Evolutionary conservation across 2,329 filamentous ascomycete genomes (phyloP).

Genomic region (Pseudocercospora vitis): DNA sequence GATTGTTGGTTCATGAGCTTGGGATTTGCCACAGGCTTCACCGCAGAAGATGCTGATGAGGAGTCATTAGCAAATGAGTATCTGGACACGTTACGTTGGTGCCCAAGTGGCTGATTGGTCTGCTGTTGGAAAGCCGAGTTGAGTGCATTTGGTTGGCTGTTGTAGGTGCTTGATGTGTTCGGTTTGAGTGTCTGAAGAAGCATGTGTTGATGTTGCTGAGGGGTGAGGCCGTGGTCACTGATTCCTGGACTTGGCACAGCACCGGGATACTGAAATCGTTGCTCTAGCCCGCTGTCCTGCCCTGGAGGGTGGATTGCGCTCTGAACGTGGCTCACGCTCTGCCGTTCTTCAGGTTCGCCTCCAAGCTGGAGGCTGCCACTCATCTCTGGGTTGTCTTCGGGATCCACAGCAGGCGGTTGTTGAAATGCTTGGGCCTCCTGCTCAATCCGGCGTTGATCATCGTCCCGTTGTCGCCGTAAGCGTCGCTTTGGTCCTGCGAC

Average conservation of each 20-base stretch:
- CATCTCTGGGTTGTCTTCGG: conserved; percentile 72
- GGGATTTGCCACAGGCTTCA: conserved; percentile 76
- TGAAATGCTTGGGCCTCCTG: conserved; percentile 52
- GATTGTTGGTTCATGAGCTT: conserved; percentile 81
- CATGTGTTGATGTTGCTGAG: conserved; percentile 71
- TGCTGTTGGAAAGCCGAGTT: conserved; percentile 38
- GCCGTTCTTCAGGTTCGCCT: conserved; percentile 82
- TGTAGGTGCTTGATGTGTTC: conserved; percentile 44
- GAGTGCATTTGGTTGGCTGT: conserved; percentile 46
- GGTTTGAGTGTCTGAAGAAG: conserved; percentile 62
- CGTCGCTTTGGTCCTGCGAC: conserved; percentile 79
- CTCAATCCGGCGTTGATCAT: conserved; percentile 55
- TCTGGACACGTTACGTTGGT: conserved; percentile 79
- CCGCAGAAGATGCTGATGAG: conserved; percentile 58
- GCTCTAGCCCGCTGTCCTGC: conserved; percentile 34
- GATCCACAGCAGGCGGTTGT: conserved; percentile 49
- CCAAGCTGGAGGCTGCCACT: conserved; percentile 85
- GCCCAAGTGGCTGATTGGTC: conserved; percentile 48
- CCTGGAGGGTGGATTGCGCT: conserved; percentile 68
- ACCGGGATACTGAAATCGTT: conserved; percentile 34
- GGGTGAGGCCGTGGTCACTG: conserved; percentile 72
- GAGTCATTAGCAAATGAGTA: conserved; percentile 83
- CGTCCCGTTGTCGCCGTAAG: conserved; percentile 66
- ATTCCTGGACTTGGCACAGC: conserved; percentile 57
- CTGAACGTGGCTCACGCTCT: conserved; percentile 57